These are phyloP conservation scores for Penicillium paxilli DNA, from an alignment of 495 filamentous ascomycete genomes.

Conservation along the genomic window DNA sequence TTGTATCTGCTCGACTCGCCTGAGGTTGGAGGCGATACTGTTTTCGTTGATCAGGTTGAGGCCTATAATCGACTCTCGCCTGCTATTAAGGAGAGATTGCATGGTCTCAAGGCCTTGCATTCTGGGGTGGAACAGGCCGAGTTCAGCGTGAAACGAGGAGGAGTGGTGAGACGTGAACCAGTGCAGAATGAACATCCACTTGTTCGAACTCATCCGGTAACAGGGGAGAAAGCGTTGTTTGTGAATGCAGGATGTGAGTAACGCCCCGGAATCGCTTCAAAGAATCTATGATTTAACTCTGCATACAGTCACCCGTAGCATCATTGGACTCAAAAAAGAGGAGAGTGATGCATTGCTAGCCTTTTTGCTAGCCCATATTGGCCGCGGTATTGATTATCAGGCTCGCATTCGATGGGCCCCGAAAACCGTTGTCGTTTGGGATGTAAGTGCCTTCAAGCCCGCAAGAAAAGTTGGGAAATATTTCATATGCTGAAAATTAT, in stretches of 20 bases:
- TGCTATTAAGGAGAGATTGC: conserved; percentile 67
- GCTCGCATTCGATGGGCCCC: conserved; percentile 72
- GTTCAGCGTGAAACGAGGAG: conserved; percentile 51
- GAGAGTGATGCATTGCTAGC: conserved; percentile 75
- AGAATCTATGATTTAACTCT: background rate
- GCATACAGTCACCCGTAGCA: conserved; percentile 61
- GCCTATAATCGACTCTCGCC: conserved; percentile 78
- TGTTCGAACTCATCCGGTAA: conserved; percentile 76
- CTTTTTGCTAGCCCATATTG: conserved; percentile 78
- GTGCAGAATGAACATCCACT: conserved; percentile 72
- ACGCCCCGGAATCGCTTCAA: background rate
- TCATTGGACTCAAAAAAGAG: conserved; percentile 74
- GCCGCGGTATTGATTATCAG: conserved; percentile 74
- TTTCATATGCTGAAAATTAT: conserved; percentile 6
- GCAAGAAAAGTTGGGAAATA: no score
- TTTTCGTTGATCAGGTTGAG: conserved; percentile 70
- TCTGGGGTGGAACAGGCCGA: conserved; percentile 71
- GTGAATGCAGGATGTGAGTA: conserved; percentile 76
- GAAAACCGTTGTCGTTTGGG: conserved; percentile 80
- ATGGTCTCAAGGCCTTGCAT: conserved; percentile 76
- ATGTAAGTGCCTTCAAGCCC: conserved; percentile 43
- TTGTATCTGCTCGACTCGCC: conserved; percentile 77
- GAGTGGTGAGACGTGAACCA: conserved; percentile 69
- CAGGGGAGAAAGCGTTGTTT: conserved; percentile 80
- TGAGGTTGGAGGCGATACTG: conserved; percentile 75